Evolutionary conservation across 2,329 filamentous ascomycete genomes (phyloP).

Genomic region (Xylariomycetidae sp.): DNA sequence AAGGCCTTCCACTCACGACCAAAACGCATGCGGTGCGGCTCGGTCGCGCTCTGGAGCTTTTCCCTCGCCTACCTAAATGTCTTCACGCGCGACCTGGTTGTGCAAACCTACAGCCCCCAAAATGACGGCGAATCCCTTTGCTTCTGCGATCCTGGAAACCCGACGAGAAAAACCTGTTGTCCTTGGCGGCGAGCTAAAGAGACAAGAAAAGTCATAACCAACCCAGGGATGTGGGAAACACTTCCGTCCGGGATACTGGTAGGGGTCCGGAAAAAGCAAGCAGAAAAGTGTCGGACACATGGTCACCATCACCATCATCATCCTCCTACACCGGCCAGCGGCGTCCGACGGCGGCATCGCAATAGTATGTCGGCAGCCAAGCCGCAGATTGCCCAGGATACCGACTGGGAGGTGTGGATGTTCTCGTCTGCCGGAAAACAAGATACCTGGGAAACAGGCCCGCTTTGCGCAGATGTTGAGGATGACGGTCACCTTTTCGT

Average conservation of each 20-base stretch:
- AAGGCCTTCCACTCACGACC: conserved; percentile 51
- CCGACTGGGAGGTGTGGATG: conserved; percentile 54
- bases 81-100: conserved; percentile 54
- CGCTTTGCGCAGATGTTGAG: conserved; percentile 36
- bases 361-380: conserved; percentile 10
- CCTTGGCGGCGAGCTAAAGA: conserved; percentile 47
- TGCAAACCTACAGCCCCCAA: conserved; percentile 56
- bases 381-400: conserved; percentile 21
- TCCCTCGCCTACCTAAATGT: conserved; percentile 57
- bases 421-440: conserved; percentile 39
- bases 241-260: conserved; percentile 55
- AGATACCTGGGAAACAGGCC: conserved; percentile 39
- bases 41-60: conserved; percentile 53
- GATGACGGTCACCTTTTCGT: conserved; percentile 55
- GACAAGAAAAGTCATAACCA: conserved; percentile 46
- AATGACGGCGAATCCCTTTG: conserved; percentile 51
- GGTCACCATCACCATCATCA: conserved; percentile 11
- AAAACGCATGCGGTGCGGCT: conserved; percentile 46
- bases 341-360: conserved; percentile 25
- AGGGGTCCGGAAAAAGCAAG: conserved; percentile 49
- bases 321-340: conserved; percentile 13
- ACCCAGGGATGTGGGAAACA: conserved; percentile 61
- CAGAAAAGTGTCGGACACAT: conserved; percentile 16
- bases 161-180: conserved; percentile 37
- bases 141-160: conserved; percentile 40